Conservation (phyloP, 352 stramenopile species). For the Pelagophyceae sp. region DNA sequence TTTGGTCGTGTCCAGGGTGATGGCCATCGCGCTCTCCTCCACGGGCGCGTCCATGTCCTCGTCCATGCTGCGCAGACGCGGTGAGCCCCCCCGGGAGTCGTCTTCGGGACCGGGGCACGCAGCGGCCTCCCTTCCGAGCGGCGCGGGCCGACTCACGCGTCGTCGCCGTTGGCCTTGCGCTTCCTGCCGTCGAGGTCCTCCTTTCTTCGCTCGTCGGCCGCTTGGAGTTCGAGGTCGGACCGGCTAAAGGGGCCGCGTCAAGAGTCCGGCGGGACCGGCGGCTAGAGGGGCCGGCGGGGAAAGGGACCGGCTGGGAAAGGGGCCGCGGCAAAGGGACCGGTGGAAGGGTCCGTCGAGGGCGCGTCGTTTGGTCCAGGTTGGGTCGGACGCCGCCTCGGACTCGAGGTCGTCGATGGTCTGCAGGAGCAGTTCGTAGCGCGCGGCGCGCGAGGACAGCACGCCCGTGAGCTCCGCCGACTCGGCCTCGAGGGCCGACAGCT, state of each 20-base stretch:
- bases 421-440: slow-evolving; percentile 53
- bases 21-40: no score
- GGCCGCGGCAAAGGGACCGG: not conserved
- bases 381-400: no score
- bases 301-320: no score
- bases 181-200: not conserved
- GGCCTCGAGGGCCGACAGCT: slow-evolving; percentile 43
- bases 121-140: no score
- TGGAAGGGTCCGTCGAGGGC: not conserved
- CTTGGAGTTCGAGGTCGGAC: not conserved
- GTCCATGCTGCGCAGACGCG: not conserved
- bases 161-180: not conserved
- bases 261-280: no score
- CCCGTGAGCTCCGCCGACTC: slow-evolving; percentile 48
- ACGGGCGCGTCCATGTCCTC: not conserved
- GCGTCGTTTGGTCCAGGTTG: no score
- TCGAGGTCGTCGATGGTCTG: slow-evolving; percentile 71
- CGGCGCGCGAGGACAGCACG: slow-evolving; percentile 50
- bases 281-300: no score
- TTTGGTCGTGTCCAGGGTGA: no score
- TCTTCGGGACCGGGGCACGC: not conserved
- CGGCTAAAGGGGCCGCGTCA: not conserved
- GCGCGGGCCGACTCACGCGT: not conserved
- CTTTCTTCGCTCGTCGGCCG: not conserved
- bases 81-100: no score